Base-by-base conservation (phyloP, 2,329 filamentous ascomycete species). In the Epichloe gansuensis region DNA sequence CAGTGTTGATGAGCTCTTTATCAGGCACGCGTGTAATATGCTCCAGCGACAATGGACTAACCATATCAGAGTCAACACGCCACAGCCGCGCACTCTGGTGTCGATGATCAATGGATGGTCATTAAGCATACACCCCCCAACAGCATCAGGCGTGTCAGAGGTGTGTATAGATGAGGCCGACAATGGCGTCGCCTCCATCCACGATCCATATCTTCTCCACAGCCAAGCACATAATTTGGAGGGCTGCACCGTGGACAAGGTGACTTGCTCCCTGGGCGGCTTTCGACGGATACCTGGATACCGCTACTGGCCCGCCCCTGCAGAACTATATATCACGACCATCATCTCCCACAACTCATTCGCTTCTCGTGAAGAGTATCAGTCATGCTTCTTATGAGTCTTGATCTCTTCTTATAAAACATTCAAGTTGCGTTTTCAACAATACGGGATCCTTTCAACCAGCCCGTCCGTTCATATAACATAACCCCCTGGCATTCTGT, bases 141-240 rank as follows among this genome's bases (percentile, higher is more conserved):
- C 39, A 27, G 42, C 38, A 34, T 17, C 11, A 36, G 47, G 47
- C 21, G 34, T 42, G 47, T 36, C 38, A 27, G 34, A 15, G 25
- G 12, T 21, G 50, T 46, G 47, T 46, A 38, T 40, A 44, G 34
- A 52, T 34, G 42, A 46, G 34, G 47, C 48, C 44, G 35, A 50
- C 45, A 38, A 41, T 47, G 53, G 53, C 45, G 53, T 48, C 50
- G 49, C 47, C 45, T 39, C 51, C 38, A 40, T 49, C 46, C 51
- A 50, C 51, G 54, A 52, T 53, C 49, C 50, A 47, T 54, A 50
- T 23, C 47, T 52, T 55, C 55, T 57, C 51, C 53, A 55, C 54
- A 53, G 45, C 49, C 46, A 51, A 51, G 51, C 46, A 51, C 50
- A 49, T 54, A 54, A 43, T 43, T 48, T 49, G 52, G 50, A 53